Base-by-base conservation (phyloP, 2,329 filamentous ascomycete species). In the Diaporthe citrichinensis region DNA sequence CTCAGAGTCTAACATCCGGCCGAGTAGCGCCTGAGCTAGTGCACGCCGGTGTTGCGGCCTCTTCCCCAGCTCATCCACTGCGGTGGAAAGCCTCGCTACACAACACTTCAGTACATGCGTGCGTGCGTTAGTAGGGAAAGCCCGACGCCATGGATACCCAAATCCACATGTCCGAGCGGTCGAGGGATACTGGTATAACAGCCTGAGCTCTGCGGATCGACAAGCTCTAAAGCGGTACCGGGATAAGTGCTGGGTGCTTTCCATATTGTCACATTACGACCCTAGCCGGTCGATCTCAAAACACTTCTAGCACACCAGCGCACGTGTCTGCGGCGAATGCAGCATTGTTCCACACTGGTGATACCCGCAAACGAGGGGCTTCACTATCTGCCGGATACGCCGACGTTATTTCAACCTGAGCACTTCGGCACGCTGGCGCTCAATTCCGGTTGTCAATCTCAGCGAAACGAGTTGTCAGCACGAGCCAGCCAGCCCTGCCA, bases 221-320 rank as follows among this genome's bases (percentile, higher is more conserved):
- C 65, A 53, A 8, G 23, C 46, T 68, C 46, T 46, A 55, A 55
- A 41, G 65, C 49, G 49, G 49, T 9, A 39, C 20, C 23, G 23
- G 23, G 49, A 55, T 41, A 55, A 69, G 65, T 69, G 15, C 65
- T 39, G 15, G 65, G 34, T 55, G 49, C 34, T 28, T 41, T 39
- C 4, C 49, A 55, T 69, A 28, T 41, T 55, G 65, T 69, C 65
- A 69, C 49, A 41, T n/a, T 69, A 34, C 65, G n/a, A 69, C 34
- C n/a, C 46, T 41, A 23, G 36, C 28, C 49, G 34, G 34, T 55
- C 49, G 49, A 55, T 69, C 49, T 41, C 65, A 28, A 31, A 53
- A 69, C 49, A 53, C 23, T 17, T 25, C 23, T 17, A 53, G 36
- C 34, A 20, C 25, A 55, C 6, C 14, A 3, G 34, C 36, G 15